phyloP scores from a whole-genome alignment of 805 yeast species.

The Saturnispora silvae region DNA sequence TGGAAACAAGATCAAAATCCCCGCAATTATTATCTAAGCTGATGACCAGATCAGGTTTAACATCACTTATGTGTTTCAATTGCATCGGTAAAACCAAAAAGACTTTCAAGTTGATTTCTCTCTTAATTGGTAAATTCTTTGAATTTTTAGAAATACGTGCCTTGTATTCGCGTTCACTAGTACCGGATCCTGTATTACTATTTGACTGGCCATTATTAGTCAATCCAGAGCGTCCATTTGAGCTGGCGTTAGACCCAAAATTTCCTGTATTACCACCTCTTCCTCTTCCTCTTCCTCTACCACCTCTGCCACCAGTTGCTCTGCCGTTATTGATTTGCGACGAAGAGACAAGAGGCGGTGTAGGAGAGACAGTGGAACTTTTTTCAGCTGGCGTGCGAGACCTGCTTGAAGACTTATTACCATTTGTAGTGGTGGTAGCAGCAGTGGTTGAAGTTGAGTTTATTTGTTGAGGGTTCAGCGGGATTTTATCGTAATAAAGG shows the following conservation, averaged over 20 bases:
- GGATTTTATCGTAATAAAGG: conserved; percentile 26
- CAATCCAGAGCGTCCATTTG: background rate
- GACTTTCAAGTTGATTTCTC: conserved; percentile 15
- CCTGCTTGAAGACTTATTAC: no score
- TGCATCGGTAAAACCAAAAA: conserved; percentile 39
- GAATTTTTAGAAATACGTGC: conserved; percentile 22
- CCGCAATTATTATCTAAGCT: conserved; percentile 35
- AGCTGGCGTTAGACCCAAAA: no score
- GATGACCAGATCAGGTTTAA: conserved; percentile 33
- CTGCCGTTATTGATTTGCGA: background rate
- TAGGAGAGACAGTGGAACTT: no score
- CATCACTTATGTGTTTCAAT: conserved; percentile 26
- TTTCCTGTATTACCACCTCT: background rate
- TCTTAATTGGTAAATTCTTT: conserved; percentile 13
- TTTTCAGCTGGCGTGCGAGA: no score
- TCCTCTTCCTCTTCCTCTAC: conserved; percentile 5
- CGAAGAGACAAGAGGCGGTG: no score
- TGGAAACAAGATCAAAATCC: conserved; percentile 10
- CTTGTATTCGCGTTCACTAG: conserved; percentile 19
- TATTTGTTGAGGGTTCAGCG: no score
- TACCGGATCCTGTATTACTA: background rate
- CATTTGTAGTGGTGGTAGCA: background rate
- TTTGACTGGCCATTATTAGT: background rate
- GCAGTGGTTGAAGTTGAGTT: no score
- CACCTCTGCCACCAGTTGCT: background rate